These are phyloP conservation scores for Suhomyces atakaporum DNA, from an alignment of 1,139 yeast genomes.

Conservation along the genomic window DNA sequence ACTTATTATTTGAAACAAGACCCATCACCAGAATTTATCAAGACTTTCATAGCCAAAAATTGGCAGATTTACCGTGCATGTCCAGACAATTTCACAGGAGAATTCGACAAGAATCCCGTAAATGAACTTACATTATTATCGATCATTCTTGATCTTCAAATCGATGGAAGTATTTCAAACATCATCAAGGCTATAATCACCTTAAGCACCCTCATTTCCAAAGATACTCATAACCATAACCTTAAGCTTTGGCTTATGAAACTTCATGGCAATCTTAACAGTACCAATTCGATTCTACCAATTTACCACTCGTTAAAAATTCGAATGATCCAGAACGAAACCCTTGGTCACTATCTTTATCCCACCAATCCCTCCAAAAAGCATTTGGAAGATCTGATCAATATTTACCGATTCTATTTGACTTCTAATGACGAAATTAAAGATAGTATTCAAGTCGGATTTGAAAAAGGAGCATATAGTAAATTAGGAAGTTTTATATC, in stretches of 20 bases:
- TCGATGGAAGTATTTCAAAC: slow-evolving; percentile 12
- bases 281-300: slow-evolving; percentile 49
- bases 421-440: slow-evolving; percentile 53
- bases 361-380: slow-evolving; percentile 35
- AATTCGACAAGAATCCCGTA: slow-evolving; percentile 65
- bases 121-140: slow-evolving; percentile 64
- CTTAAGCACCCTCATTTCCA: slow-evolving; percentile 48
- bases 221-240: slow-evolving; percentile 67
- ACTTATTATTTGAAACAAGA: slow-evolving; percentile 22
- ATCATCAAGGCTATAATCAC: slow-evolving; percentile 35
- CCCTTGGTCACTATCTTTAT: slow-evolving; percentile 59
- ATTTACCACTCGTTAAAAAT: slow-evolving; percentile 60
- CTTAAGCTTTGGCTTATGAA: slow-evolving; percentile 70
- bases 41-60: slow-evolving; percentile 20
- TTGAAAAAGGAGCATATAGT: slow-evolving; percentile 55
- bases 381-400: slow-evolving; percentile 29
- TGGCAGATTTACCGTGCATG: slow-evolving; percentile 38
- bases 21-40: slow-evolving; percentile 21
- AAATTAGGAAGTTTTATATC: slow-evolving; percentile 64
- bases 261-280: slow-evolving; percentile 62
- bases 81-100: slow-evolving; percentile 24
- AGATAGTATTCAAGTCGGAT: slow-evolving; percentile 49
- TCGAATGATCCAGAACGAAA: slow-evolving; percentile 79
- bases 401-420: slow-evolving; percentile 49
- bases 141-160: slow-evolving; percentile 20